Percentiles rank a stretch among this genome's conserved stretches.
These are phyloP conservation scores for Nakazawaea anatomiae DNA, from an alignment of 805 yeast species.

Conservation along the genomic window DNA sequence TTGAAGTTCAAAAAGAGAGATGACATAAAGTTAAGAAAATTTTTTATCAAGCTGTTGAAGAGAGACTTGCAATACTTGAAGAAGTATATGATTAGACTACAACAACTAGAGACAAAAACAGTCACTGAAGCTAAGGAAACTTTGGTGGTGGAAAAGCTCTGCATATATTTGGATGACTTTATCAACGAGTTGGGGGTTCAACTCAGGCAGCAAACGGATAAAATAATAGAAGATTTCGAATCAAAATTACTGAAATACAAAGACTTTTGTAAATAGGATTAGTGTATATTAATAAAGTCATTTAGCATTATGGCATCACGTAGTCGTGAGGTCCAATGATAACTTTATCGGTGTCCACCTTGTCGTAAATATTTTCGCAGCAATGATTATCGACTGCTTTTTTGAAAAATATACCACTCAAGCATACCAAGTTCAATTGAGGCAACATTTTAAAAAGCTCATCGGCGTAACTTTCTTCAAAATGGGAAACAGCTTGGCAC, in stretches of 20 bases:
- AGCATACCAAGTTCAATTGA: conserved; percentile 22
- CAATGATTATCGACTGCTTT: conserved; percentile 4
- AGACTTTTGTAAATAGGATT: conserved; percentile 1
- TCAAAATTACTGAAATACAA: not conserved
- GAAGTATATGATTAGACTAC: not conserved
- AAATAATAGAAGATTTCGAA: not conserved
- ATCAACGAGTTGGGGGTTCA: not conserved
- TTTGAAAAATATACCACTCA: conserved; percentile 38
- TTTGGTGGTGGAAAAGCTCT: conserved; percentile 7
- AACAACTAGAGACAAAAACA: not conserved
- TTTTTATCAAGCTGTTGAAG: conserved; percentile 1
- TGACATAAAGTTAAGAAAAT: not conserved
- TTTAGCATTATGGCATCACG: not conserved
- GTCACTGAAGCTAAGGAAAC: not conserved
- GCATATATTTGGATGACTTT: conserved; percentile 1
- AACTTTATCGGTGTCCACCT: conserved; percentile 3
- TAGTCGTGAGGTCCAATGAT: conserved; percentile 11
- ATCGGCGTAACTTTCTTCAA: conserved; percentile 35
- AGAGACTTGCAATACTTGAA: conserved; percentile 4
- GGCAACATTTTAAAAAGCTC: conserved; percentile 28
- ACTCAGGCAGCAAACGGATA: not conserved
- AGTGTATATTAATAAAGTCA: not conserved
- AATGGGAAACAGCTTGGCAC: conserved; percentile 38
- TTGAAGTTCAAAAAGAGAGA: not conserved
- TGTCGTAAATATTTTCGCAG: conserved; percentile 18